These are phyloP conservation scores for Leccinum variabile DNA, from an alignment of 1,284 basidiomycete species.

Conservation along the genomic window DNA sequence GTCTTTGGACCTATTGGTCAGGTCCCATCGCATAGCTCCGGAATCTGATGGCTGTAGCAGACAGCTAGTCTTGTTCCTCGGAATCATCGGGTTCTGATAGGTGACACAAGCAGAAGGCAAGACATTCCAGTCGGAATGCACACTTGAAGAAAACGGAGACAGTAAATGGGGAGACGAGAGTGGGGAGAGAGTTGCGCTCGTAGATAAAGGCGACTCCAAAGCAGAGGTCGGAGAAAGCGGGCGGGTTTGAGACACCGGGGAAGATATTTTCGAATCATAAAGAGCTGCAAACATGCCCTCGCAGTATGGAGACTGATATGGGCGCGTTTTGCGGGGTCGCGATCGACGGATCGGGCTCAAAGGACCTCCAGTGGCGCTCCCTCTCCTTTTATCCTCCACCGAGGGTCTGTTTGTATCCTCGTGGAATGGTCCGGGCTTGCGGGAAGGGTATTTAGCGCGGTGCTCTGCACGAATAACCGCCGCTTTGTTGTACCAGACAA, in stretches of 20 bases:
- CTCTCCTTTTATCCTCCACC: slow-evolving; percentile 6
- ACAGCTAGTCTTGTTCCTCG: background rate
- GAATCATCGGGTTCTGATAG: background rate
- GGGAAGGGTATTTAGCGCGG: slow-evolving; percentile 41
- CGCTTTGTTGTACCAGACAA: slow-evolving; percentile 46
- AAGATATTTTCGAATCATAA: background rate
- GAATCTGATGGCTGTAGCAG: background rate
- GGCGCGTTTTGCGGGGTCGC: slow-evolving; percentile 2
- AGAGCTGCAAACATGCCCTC: slow-evolving; percentile 17
- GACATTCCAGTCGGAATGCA: background rate
- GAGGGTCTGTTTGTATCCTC: slow-evolving; percentile 25
- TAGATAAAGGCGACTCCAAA: slow-evolving; percentile 3
- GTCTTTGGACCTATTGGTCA: slow-evolving; percentile 8
- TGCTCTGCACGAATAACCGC: slow-evolving; percentile 40
- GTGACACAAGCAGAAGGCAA: background rate
- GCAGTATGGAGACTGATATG: slow-evolving; percentile 8
- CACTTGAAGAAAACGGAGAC: slow-evolving; percentile 6
- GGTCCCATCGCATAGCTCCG: slow-evolving; percentile 2
- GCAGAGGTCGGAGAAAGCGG: slow-evolving; percentile 3
- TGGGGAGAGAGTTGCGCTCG: slow-evolving; percentile 14
- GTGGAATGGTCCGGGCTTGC: slow-evolving; percentile 47
- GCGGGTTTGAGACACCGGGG: background rate
- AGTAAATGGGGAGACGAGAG: slow-evolving; percentile 10
- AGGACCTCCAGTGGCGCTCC: background rate
- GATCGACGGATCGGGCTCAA: background rate